Base-by-base conservation (phyloP, 306 rosid species). In the Sicyos edulis region DNA sequence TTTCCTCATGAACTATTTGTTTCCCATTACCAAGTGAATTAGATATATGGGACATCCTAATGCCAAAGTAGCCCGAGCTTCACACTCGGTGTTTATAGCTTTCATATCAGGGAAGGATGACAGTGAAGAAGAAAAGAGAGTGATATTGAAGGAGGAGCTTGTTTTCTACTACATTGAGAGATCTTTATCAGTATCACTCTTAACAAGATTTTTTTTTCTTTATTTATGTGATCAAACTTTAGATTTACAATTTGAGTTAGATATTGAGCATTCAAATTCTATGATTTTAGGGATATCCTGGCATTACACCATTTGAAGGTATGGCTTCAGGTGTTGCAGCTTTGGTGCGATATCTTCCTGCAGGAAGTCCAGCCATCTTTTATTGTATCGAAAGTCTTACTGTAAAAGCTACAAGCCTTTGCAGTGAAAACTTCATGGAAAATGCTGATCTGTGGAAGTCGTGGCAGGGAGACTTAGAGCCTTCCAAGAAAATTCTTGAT, bases 301-400 rank as follows among this genome's bases (percentile, higher is more conserved):
- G 81, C 78, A 80, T 83, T 75, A 92, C 98, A 74, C 98, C 96
- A 34, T 90, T 90, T 24, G 96, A 92, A 78, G 98, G 98, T 65
- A 80, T 92, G 89, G 96, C 96, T 85, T 85, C 96, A 75, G 96
- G 96, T 72, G 89, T 92, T 78, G 83, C 85, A 64, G 90, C 91
- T 56, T 73, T 90, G 80, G 86, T 86, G 56, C 89, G 88, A 47
- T 82, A 88, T 83, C 90, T 92, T 80, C 98, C 96, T 70, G 96
- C 96, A 32, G 96, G 98, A 78, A 90, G 96, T 78, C 96, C 98
- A 54, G 85, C 91, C 72, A 90, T 79, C 71, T 88, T 88, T 78
- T 90, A 84, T 75, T 88, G 96, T 80, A 74, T 92, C 52, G 83
- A 90, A 72, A 80, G 79, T 76, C 91, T 90, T 49, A 83, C 78